A percentile compares a stretch with the other conserved stretches of the same genome.
These are phyloP conservation scores for Abortiporus biennis DNA, from an alignment of 1,284 basidiomycete species.

Conservation along the genomic window DNA sequence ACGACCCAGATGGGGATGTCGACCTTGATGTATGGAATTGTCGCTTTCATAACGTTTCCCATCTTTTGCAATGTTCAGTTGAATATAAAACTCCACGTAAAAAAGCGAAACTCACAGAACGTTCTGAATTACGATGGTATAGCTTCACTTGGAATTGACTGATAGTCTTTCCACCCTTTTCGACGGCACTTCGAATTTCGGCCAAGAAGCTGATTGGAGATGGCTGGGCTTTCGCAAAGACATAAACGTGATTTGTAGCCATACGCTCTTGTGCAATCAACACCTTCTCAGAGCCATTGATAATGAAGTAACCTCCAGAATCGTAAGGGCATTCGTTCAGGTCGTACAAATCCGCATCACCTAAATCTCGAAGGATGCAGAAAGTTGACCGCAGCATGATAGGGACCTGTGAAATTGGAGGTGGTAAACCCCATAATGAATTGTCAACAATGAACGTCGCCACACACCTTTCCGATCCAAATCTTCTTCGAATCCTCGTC, in stretches of 20 bases:
- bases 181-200: slow-evolving; percentile 96
- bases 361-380: slow-evolving; percentile 83
- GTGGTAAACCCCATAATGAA: slow-evolving; percentile 7
- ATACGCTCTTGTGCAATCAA: slow-evolving; percentile 99
- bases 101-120: slow-evolving; percentile 52
- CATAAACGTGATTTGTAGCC: slow-evolving; percentile 99
- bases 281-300: slow-evolving; percentile 99
- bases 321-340: slow-evolving; percentile 98
- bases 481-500: slow-evolving; percentile 76
- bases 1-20: slow-evolving; percentile 99
- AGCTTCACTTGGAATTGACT: slow-evolving; percentile 98
- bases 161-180: slow-evolving; percentile 98
- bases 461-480: slow-evolving; percentile 89
- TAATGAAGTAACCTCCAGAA: slow-evolving; percentile 98
- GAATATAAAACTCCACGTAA: no score
- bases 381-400: slow-evolving; percentile 98
- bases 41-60: slow-evolving; percentile 95
- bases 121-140: slow-evolving; percentile 86
- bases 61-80: slow-evolving; percentile 35
- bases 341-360: slow-evolving; percentile 80
- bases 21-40: slow-evolving; percentile 96
- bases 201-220: slow-evolving; percentile 95
- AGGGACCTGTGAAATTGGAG: slow-evolving; percentile 62
- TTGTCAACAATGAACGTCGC: not conserved
- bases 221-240: slow-evolving; percentile 97